Conservation (phyloP, 805 yeast genomes). For the Candida peoriensis region DNA sequence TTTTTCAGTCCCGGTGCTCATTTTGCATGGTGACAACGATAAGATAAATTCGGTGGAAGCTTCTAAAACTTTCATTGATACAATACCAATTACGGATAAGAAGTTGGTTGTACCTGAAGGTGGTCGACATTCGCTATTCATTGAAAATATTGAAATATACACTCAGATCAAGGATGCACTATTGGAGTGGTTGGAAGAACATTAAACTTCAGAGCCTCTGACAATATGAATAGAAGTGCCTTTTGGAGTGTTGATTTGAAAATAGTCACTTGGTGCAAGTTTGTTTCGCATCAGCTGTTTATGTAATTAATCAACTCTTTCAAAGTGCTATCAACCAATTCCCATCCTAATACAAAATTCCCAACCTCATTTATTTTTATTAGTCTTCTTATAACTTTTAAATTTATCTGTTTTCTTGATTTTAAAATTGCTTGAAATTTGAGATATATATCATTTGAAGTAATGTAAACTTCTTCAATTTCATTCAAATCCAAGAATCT, state of each 20-base stretch:
- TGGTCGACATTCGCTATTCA: slow-evolving; percentile 41
- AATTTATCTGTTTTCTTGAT: background rate
- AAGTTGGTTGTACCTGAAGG: slow-evolving; percentile 17
- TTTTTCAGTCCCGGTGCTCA: slow-evolving; percentile 41
- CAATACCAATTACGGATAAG: slow-evolving; percentile 15
- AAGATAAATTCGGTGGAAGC: slow-evolving; percentile 42
- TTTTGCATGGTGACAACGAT: slow-evolving; percentile 64
- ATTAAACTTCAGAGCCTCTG: no score
- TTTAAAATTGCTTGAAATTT: slow-evolving; percentile 7
- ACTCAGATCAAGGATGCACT: slow-evolving; percentile 31
- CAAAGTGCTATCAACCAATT: slow-evolving; percentile 11
- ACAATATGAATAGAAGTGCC: no score
- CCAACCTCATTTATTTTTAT: slow-evolving; percentile 8
- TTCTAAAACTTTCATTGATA: slow-evolving; percentile 12
- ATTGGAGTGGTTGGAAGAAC: slow-evolving; percentile 33
- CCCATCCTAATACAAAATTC: slow-evolving; percentile 15
- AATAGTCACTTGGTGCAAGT: no score
- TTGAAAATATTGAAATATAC: slow-evolving; percentile 42
- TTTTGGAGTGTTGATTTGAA: no score
- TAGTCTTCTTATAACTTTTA: slow-evolving; percentile 13
- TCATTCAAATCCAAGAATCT: slow-evolving; percentile 19
- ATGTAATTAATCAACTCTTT: no score
- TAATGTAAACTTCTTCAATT: slow-evolving; percentile 20
- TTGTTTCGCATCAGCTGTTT: no score
- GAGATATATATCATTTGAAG: slow-evolving; percentile 5